phyloP scores from a whole-genome alignment of 2,329 filamentous ascomycete genomes.

The Cercospora canescens region DNA sequence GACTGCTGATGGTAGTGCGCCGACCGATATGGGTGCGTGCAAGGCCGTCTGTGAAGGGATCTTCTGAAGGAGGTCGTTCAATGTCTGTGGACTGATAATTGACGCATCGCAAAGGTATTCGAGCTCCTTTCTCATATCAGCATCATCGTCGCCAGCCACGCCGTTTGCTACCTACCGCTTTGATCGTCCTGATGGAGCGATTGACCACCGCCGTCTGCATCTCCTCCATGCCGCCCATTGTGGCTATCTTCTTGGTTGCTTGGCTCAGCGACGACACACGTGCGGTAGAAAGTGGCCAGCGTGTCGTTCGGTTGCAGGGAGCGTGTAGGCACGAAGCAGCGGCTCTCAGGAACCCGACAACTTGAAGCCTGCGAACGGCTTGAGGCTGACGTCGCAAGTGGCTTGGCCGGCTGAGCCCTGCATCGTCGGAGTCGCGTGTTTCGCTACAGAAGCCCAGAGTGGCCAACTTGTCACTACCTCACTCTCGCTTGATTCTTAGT shows the following conservation, averaged over 20 bases:
- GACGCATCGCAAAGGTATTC: slow-evolving; percentile 83
- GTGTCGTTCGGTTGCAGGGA: background rate
- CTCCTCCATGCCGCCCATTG: slow-evolving; percentile 40
- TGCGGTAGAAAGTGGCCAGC: background rate
- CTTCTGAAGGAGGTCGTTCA: slow-evolving; percentile 70
- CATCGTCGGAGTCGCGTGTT: background rate
- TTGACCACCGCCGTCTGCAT: slow-evolving; percentile 66
- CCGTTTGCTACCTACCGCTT: slow-evolving; percentile 58
- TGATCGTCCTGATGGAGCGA: slow-evolving; percentile 83
- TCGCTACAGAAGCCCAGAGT: too few relatives aligned
- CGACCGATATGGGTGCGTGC: slow-evolving; percentile 39
- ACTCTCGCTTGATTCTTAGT: too few relatives aligned
- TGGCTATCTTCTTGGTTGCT: background rate
- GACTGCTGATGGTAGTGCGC: slow-evolving; percentile 37
- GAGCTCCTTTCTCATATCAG: slow-evolving; percentile 66
- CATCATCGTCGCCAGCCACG: slow-evolving; percentile 36
- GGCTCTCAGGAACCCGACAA: background rate
- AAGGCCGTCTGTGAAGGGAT: slow-evolving; percentile 72
- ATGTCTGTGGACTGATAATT: slow-evolving; percentile 72
- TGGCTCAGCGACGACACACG: background rate
- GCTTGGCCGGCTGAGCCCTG: background rate
- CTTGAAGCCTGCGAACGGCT: background rate
- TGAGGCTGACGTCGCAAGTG: background rate
- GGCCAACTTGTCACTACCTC: too few relatives aligned
- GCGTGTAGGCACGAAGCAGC: background rate